Evolutionary conservation across 31 red algal species (phyloP).

Genomic region (Asparagopsis taxiformis): DNA sequence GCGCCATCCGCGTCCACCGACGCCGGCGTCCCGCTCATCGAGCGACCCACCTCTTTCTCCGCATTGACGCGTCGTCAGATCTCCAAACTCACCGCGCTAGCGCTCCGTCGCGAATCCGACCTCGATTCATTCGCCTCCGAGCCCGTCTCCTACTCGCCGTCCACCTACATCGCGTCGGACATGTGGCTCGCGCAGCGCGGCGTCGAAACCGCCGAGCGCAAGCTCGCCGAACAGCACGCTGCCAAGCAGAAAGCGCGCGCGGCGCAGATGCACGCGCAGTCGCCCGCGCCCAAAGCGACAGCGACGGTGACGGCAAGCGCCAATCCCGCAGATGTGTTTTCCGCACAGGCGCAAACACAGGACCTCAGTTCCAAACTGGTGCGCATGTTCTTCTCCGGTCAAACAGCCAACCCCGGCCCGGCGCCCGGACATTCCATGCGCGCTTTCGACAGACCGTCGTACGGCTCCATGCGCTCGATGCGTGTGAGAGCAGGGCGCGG

Average conservation of each 20-base stretch:
- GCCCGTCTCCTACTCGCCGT: conserved; percentile 7
- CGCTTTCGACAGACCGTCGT: too few relatives aligned
- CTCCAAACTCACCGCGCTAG: conserved; percentile 1
- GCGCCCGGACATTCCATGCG: too few relatives aligned
- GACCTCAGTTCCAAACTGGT: conserved; percentile 16
- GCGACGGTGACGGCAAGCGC: not conserved
- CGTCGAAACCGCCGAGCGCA: conserved; percentile 8
- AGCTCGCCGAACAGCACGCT: not conserved
- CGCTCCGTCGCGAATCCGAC: conserved; percentile 2
- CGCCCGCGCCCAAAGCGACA: too few relatives aligned
- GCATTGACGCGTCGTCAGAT: conserved; percentile 7
- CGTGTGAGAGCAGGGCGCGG: too few relatives aligned
- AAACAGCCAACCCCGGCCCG: too few relatives aligned
- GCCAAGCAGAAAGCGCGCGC: not conserved
- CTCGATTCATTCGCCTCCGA: not conserved
- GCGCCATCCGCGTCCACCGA: too few relatives aligned
- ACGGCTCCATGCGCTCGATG: too few relatives aligned
- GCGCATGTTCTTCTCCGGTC: conserved; percentile 16
- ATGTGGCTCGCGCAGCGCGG: conserved; percentile 9
- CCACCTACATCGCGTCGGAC: conserved; percentile 9
- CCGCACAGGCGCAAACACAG: not conserved
- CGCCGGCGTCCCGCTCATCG: too few relatives aligned
- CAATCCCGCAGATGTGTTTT: conserved; percentile 4
- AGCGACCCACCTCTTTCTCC: not conserved
- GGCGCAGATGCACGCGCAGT: too few relatives aligned